These are phyloP conservation scores for Trypanosomatidae sp. DNA, from an alignment of 208 protist species.

Conservation along the genomic window DNA sequence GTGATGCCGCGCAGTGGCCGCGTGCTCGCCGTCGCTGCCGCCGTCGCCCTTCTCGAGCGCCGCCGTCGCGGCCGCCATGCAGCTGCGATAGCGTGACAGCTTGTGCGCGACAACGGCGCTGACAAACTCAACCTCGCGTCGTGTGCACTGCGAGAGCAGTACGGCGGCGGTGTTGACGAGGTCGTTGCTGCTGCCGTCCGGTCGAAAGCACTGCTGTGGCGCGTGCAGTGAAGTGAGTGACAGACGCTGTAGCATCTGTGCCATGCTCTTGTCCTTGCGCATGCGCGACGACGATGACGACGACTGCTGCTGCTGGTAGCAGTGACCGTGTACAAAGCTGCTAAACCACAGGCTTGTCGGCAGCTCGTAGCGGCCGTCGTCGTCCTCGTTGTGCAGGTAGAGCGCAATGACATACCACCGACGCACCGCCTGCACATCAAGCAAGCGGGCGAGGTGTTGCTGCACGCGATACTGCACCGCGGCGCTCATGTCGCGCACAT, in stretches of 20 bases:
- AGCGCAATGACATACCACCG: conserved; percentile 57
- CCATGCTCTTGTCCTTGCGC: too few species aligned
- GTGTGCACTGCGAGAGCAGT: conserved; percentile 29
- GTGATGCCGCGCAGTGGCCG: too few species aligned
- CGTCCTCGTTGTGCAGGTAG: conserved; percentile 8
- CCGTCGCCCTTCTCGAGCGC: not conserved
- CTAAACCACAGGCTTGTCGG: conserved; percentile 44
- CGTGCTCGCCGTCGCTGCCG: too few species aligned
- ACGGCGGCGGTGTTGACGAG: not conserved
- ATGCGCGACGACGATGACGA: too few species aligned
- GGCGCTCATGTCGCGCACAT: too few species aligned
- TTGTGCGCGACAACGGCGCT: conserved; percentile 33
- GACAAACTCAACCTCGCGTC: conserved; percentile 43
- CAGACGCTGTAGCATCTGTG: too few species aligned
- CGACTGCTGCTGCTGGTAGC: not conserved
- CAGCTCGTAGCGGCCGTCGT: conserved; percentile 8
- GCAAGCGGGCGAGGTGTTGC: too few species aligned
- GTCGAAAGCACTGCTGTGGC: too few species aligned
- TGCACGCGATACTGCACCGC: too few species aligned
- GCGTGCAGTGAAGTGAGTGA: too few species aligned
- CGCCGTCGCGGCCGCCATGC: conserved; percentile 15
- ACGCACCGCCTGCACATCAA: conserved; percentile 23
- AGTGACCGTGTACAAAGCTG: conserved; percentile 36
- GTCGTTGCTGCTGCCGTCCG: not conserved
- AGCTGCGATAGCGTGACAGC: conserved; percentile 41